Evolutionary conservation across 331 rosid genomes (phyloP).

Genomic region (Spiraea crenata): DNA sequence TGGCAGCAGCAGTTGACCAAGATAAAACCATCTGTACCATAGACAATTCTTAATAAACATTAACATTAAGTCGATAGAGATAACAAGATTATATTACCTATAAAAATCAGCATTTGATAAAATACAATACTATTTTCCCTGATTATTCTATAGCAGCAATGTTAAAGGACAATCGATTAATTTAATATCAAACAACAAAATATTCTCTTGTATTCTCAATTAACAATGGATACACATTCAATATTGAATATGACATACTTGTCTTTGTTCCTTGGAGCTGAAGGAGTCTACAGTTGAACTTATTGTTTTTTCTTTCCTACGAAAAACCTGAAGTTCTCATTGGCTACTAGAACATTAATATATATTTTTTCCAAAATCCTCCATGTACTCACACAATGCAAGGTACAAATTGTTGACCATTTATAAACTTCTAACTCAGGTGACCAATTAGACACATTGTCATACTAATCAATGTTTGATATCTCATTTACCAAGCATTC

Average conservation of each 20-base stretch:
- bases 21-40: constrained; percentile 11
- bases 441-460: no score
- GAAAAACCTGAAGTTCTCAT: no score
- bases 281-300: no score
- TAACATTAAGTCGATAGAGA: neutral
- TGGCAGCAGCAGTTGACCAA: constrained; percentile 19
- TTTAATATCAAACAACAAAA: neutral
- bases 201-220: neutral
- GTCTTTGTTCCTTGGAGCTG: neutral
- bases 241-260: constrained; percentile 1
- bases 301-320: no score
- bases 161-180: neutral
- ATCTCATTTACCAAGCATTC: no score
- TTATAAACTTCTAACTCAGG: no score
- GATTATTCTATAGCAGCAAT: neutral
- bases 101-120: neutral
- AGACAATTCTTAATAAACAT: neutral
- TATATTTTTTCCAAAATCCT: no score
- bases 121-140: neutral
- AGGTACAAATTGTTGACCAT: neutral
- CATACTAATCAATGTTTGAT: no score
- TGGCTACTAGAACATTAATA: no score
- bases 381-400: no score
- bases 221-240: neutral
- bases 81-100: neutral